Conservation (phyloP, 805 yeast species). For the Spathaspora passalidarum region DNA sequence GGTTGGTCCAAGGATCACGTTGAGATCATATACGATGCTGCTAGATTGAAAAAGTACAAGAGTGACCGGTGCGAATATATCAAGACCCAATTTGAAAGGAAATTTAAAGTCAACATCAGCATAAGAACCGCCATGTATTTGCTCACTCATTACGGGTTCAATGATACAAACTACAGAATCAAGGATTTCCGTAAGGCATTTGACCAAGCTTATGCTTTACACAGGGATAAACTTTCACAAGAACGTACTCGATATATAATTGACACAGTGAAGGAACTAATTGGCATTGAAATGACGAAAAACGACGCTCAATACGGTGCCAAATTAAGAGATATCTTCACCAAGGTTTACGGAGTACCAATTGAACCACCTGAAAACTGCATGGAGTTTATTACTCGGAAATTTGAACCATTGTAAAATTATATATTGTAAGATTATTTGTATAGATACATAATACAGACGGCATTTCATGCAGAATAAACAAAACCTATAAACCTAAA, state of each 20-base stretch:
- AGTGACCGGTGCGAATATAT: slow-evolving; percentile 12
- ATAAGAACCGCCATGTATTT: slow-evolving; percentile 12
- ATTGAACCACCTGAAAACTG: slow-evolving; percentile 16
- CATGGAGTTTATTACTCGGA: slow-evolving; percentile 1
- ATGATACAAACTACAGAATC: slow-evolving; percentile 6
- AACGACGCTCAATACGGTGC: slow-evolving; percentile 12
- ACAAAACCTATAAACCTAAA: background rate
- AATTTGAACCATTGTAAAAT: slow-evolving; percentile 1
- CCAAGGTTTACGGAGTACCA: slow-evolving; percentile 12
- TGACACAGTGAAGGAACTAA: background rate
- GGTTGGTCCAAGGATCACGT: slow-evolving; percentile 18
- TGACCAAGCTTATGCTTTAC: slow-evolving; percentile 13
- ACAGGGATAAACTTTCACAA: slow-evolving; percentile 5
- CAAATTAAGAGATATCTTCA: slow-evolving; percentile 15
- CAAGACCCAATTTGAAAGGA: slow-evolving; percentile 9
- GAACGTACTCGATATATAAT: slow-evolving; percentile 8
- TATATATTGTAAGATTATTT: background rate
- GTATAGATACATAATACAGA: background rate
- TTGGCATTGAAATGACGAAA: slow-evolving; percentile 9
- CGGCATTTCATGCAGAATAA: no score
- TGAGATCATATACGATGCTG: slow-evolving; percentile 6
- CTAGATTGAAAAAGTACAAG: background rate
- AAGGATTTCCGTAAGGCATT: slow-evolving; percentile 9
- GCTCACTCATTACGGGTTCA: slow-evolving; percentile 18
- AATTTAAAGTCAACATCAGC: slow-evolving; percentile 10